Conservation (phyloP, 441 rosid species). For the Manihot esculenta region DNA sequence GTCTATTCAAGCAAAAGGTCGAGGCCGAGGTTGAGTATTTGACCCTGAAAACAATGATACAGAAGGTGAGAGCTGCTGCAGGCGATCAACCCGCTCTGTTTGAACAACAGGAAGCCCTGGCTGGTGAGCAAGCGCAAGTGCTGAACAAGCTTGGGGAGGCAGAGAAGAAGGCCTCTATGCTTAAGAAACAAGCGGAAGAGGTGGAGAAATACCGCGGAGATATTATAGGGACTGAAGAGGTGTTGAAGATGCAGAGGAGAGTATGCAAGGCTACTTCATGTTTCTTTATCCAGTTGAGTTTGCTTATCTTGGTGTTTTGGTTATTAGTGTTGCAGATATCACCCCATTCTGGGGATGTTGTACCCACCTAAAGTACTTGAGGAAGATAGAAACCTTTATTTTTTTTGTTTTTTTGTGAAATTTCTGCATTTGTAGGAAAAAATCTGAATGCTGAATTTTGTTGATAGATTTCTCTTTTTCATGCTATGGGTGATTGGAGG, state of each 20-base stretch:
- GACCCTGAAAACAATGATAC: slow-evolving; percentile 39
- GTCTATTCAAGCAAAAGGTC: slow-evolving; percentile 64
- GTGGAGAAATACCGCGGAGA: slow-evolving; percentile 45
- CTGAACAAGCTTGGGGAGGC: slow-evolving; percentile 44
- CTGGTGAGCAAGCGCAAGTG: slow-evolving; percentile 41
- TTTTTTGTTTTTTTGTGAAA: slow-evolving; percentile 37
- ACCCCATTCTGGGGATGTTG: slow-evolving; percentile 37
- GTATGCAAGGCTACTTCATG: slow-evolving; percentile 43
- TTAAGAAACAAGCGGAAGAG: slow-evolving; percentile 48
- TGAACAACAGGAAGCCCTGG: slow-evolving; percentile 48
- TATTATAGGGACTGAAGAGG: slow-evolving; percentile 44
- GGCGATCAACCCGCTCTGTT: slow-evolving; percentile 27
- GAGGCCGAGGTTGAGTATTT: slow-evolving; percentile 72
- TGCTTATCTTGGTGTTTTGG: slow-evolving; percentile 48
- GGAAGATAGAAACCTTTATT: no score
- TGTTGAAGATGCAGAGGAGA: slow-evolving; percentile 44
- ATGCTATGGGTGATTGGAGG: background rate
- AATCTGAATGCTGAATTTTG: slow-evolving; percentile 25
- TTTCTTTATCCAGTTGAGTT: slow-evolving; percentile 52
- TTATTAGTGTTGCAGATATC: slow-evolving; percentile 37
- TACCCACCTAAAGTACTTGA: slow-evolving; percentile 52
- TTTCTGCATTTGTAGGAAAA: slow-evolving; percentile 24
- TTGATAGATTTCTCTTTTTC: slow-evolving; percentile 11
- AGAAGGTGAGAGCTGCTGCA: slow-evolving; percentile 34
- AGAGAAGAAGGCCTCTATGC: slow-evolving; percentile 44